These are phyloP conservation scores for Spergularia azorica DNA, from an alignment of 179 eudicot species.

Conservation along the genomic window DNA sequence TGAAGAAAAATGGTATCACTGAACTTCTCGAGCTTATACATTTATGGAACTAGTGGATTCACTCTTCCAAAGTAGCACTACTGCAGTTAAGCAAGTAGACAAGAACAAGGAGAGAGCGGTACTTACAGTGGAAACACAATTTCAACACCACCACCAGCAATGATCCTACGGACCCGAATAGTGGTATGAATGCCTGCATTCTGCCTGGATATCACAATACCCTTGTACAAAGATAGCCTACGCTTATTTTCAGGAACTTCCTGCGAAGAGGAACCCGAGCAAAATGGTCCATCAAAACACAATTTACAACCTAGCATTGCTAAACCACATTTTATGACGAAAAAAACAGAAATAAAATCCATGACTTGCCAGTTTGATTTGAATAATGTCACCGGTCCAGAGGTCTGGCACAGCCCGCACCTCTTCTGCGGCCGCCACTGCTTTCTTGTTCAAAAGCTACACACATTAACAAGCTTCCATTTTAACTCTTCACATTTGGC, in stretches of 20 bases:
- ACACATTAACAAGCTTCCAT: background rate
- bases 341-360: background rate
- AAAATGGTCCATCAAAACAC: slow-evolving; percentile 8
- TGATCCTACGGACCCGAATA: slow-evolving; percentile 76
- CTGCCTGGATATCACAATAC: slow-evolving; percentile 81
- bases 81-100: background rate
- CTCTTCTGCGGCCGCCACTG: slow-evolving; percentile 62
- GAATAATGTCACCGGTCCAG: slow-evolving; percentile 78
- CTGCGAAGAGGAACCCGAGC: slow-evolving; percentile 33
- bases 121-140: slow-evolving; percentile 98
- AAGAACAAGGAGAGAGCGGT: background rate
- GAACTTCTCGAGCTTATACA: no score
- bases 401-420: slow-evolving; percentile 68
- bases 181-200: slow-evolving; percentile 97
- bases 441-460: slow-evolving; percentile 83
- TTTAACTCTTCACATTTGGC: background rate
- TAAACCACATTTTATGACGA: background rate
- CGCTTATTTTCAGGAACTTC: slow-evolving; percentile 75
- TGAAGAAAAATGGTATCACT: no score
- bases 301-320: background rate
- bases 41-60: no score
- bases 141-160: slow-evolving; percentile 94
- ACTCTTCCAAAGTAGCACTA: no score
- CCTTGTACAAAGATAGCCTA: slow-evolving; percentile 78
- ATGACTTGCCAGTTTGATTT: slow-evolving; percentile 70